Evolutionary conservation across 352 stramenopile species (phyloP).

Genomic region (Pythium phragmitis): DNA sequence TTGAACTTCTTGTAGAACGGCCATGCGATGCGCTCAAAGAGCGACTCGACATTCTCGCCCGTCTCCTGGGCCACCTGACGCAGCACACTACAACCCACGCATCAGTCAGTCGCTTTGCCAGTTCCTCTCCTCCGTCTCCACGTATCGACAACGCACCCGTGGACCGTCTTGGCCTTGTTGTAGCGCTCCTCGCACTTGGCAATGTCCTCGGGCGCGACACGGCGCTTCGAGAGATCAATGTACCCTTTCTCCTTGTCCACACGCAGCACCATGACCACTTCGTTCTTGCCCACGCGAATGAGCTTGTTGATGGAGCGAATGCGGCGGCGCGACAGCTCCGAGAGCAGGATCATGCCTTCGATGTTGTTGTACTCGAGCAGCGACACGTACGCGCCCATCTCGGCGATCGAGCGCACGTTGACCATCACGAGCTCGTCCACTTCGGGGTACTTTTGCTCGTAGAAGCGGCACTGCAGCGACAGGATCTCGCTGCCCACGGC

Average conservation of each 20-base stretch:
- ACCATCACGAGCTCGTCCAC: constrained; percentile 98
- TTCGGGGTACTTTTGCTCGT: constrained; percentile 94
- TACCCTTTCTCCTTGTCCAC: constrained; percentile 99
- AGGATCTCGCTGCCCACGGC: constrained; percentile 64
- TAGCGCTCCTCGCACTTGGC: constrained; percentile 98
- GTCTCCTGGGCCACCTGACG: constrained; percentile 86
- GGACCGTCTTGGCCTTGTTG: constrained; percentile 99
- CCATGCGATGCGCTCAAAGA: constrained; percentile 95
- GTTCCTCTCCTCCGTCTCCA: constrained; percentile 48
- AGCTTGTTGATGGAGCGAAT: constrained; percentile 99
- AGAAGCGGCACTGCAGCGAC: constrained; percentile 88
- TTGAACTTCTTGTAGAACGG: constrained; percentile 98
- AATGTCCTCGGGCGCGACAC: constrained; percentile 99
- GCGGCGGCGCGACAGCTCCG: constrained; percentile 97
- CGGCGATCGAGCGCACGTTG: constrained; percentile 95
- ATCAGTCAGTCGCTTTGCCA: constrained; percentile 41
- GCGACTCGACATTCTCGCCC: constrained; percentile 67
- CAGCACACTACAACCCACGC: constrained; percentile 71
- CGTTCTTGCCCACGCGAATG: constrained; percentile 99
- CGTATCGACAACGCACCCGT: constrained; percentile 84
- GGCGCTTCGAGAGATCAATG: constrained; percentile 99
- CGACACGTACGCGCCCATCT: constrained; percentile 99
- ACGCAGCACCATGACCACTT: constrained; percentile 99
- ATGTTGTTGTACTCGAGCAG: constrained; percentile 99
- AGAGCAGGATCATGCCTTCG: constrained; percentile 99